Conservation (phyloP, 768 basidiomycete species). For the Russula virescens region DNA sequence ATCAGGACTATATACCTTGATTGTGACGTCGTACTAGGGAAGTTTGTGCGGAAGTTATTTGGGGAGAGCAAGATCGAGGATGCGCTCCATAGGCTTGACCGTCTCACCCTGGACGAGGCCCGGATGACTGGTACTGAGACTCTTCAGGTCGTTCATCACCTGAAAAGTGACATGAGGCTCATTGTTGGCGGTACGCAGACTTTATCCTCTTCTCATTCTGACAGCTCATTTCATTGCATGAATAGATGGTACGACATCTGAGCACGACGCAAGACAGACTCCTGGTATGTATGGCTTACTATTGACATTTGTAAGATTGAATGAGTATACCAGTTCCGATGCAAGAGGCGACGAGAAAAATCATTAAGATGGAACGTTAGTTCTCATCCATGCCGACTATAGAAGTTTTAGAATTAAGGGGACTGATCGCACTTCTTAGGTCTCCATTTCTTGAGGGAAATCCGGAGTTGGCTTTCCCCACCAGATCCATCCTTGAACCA, state of each 20-base stretch:
- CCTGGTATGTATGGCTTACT: too few relatives aligned
- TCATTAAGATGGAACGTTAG: too few relatives aligned
- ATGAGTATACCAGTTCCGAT: too few relatives aligned
- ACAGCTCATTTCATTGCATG: too few relatives aligned
- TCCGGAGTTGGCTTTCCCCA: background rate
- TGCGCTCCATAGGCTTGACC: background rate
- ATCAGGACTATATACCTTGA: too few relatives aligned
- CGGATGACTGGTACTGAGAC: background rate
- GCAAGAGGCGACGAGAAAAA: too few relatives aligned
- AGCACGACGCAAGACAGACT: too few relatives aligned
- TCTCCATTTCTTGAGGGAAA: background rate
- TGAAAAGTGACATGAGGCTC: background rate
- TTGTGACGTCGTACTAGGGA: too few relatives aligned
- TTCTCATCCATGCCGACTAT: too few relatives aligned
- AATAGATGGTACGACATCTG: too few relatives aligned
- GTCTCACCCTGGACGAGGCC: background rate
- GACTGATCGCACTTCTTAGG: background rate
- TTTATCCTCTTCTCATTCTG: background rate
- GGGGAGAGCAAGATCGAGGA: slow-evolving; percentile 1
- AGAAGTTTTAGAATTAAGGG: too few relatives aligned
- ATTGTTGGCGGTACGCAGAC: background rate
- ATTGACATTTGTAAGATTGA: too few relatives aligned
- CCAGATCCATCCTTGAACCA: background rate
- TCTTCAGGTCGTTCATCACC: background rate
- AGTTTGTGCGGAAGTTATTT: background rate